Evolutionary conservation across 2,329 filamentous ascomycete species (phyloP).

Genomic region (Fusarium solani-melongenae): DNA sequence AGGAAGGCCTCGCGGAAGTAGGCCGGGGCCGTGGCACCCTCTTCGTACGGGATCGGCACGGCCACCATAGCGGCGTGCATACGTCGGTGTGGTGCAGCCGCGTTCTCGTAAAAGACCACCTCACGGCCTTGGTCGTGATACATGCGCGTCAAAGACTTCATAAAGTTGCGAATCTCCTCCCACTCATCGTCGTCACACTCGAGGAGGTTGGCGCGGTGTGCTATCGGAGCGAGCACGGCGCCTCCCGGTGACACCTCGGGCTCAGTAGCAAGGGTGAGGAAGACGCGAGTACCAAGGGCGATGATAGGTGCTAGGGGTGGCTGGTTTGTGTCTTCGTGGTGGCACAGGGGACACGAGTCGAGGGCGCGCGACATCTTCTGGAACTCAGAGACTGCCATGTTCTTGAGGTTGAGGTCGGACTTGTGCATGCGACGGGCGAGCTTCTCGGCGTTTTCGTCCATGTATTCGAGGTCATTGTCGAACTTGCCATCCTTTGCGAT

Average conservation of each 20-base stretch:
- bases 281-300: slow-evolving; percentile 86
- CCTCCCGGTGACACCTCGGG: slow-evolving; percentile 87
- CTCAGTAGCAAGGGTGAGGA: slow-evolving; percentile 87
- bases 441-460: slow-evolving; percentile 95
- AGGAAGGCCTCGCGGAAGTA: slow-evolving; percentile 97
- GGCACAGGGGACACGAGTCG: slow-evolving; percentile 89
- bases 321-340: slow-evolving; percentile 82
- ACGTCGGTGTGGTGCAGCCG: slow-evolving; percentile 80
- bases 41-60: slow-evolving; percentile 87
- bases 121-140: slow-evolving; percentile 94
- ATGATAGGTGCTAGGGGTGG: slow-evolving; percentile 87
- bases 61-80: slow-evolving; percentile 87
- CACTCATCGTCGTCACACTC: slow-evolving; percentile 99
- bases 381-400: slow-evolving; percentile 86
- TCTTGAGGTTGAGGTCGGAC: slow-evolving; percentile 88
- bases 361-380: slow-evolving; percentile 89
- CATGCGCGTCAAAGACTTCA: slow-evolving; percentile 94
- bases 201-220: slow-evolving; percentile 89
- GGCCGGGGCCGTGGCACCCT: slow-evolving; percentile 91
- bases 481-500: slow-evolving; percentile 95
- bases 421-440: slow-evolving; percentile 89
- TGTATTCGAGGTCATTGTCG: slow-evolving; percentile 92
- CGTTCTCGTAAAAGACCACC: slow-evolving; percentile 98
- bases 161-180: slow-evolving; percentile 99
- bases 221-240: slow-evolving; percentile 87